Conservation (phyloP, 2,329 filamentous ascomycete genomes). For the Cadophora sp. region DNA sequence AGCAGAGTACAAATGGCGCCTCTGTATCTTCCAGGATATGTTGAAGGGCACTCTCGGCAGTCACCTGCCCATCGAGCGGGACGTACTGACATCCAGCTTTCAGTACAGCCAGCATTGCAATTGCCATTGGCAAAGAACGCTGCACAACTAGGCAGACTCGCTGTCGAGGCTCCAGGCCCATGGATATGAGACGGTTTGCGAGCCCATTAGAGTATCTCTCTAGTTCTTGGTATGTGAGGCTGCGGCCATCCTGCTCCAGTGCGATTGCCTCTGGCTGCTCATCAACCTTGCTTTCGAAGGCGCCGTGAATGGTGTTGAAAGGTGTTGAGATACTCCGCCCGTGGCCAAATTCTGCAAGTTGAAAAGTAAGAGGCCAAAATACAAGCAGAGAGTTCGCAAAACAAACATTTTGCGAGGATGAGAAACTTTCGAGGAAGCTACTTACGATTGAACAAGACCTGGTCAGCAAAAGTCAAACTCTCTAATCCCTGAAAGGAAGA, state of each 20-base stretch:
- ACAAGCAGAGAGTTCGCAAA: constrained; percentile 28
- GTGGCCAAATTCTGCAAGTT: constrained; percentile 35
- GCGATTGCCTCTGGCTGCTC: constrained; percentile 48
- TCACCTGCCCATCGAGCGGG: constrained; percentile 62
- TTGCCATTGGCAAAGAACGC: constrained; percentile 61
- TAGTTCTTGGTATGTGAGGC: constrained; percentile 54
- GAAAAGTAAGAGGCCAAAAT: not conserved
- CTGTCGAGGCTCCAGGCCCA: constrained; percentile 52
- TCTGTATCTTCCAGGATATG: constrained; percentile 57
- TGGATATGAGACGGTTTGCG: constrained; percentile 47
- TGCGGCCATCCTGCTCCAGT: constrained; percentile 46
- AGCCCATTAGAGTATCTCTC: constrained; percentile 51
- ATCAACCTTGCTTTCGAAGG: constrained; percentile 45
- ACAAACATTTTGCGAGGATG: no score
- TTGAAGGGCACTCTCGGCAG: constrained; percentile 54
- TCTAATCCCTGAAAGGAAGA: constrained; percentile 24
- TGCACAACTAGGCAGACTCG: constrained; percentile 61
- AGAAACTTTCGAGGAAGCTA: not conserved
- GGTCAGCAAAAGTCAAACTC: constrained; percentile 20
- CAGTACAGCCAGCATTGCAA: constrained; percentile 62
- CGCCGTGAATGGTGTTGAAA: constrained; percentile 45
- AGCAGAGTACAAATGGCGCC: constrained; percentile 54
- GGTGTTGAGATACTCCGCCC: constrained; percentile 41
- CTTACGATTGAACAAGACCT: constrained; percentile 20
- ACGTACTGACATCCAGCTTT: constrained; percentile 65